phyloP scores from a whole-genome alignment of 768 basidiomycete species.

The Russula olivacea region DNA sequence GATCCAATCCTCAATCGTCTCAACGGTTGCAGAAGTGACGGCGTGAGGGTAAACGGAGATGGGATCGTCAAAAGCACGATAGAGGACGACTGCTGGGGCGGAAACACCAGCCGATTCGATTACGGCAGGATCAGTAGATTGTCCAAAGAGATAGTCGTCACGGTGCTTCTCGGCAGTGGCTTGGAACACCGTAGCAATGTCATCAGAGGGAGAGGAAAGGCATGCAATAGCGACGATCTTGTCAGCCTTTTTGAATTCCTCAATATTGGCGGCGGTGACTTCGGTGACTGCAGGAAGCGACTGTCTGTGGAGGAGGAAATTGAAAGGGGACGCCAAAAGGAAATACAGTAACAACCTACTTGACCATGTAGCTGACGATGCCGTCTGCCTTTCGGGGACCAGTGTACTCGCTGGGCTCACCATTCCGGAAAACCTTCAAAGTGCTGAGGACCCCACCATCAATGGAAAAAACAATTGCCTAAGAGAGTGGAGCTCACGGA shows the following conservation, averaged over 20 bases:
- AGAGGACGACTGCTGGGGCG: slow-evolving; percentile 83
- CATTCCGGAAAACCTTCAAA: slow-evolving; percentile 87
- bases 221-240: slow-evolving; percentile 88
- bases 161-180: slow-evolving; percentile 81
- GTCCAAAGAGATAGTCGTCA: slow-evolving; percentile 90
- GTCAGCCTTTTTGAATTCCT: slow-evolving; percentile 84
- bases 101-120: slow-evolving; percentile 67
- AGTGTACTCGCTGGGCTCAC: slow-evolving; percentile 69
- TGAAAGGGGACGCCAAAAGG: background rate
- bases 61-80: slow-evolving; percentile 89
- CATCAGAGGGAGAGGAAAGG: slow-evolving; percentile 64
- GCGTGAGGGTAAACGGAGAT: slow-evolving; percentile 61
- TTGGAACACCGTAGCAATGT: slow-evolving; percentile 67
- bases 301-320: slow-evolving; percentile 51
- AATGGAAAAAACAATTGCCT: background rate
- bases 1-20: slow-evolving; percentile 73
- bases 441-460: slow-evolving; percentile 44
- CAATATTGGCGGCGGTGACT: slow-evolving; percentile 68
- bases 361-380: slow-evolving; percentile 93
- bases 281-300: slow-evolving; percentile 87
- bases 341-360: slow-evolving; percentile 43
- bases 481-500: slow-evolving; percentile 55
- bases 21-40: slow-evolving; percentile 44
- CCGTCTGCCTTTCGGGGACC: slow-evolving; percentile 94
- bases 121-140: slow-evolving; percentile 64